Evolutionary conservation across 768 basidiomycete species (phyloP).

Genomic region (Kwoniella dejecticola): DNA sequence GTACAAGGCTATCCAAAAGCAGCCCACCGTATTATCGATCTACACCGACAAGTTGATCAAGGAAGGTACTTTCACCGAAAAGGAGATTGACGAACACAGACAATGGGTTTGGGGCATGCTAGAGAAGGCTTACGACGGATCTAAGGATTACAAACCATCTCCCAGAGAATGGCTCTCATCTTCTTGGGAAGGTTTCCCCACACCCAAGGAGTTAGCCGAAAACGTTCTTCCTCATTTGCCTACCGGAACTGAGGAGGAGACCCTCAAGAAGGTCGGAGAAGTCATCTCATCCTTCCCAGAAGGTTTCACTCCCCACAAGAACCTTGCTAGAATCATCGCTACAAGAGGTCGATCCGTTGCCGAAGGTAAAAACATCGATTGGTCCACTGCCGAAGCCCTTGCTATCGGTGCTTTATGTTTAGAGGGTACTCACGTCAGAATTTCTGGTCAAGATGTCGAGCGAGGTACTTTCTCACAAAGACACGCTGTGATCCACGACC

Average conservation of each 20-base stretch:
- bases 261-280: constrained; percentile 79
- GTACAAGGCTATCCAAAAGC: constrained; percentile 95
- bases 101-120: constrained; percentile 99
- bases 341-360: constrained; percentile 87
- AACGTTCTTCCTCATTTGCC: constrained; percentile 83
- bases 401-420: constrained; percentile 91
- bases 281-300: constrained; percentile 82
- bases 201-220: constrained; percentile 91
- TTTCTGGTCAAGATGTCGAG: constrained; percentile 98
- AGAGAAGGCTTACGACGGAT: constrained; percentile 88
- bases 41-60: constrained; percentile 88
- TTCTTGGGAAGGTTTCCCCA: constrained; percentile 98
- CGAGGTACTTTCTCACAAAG: constrained; percentile 98
- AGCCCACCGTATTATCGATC: constrained; percentile 85
- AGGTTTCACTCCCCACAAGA: constrained; percentile 84
- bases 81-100: constrained; percentile 97
- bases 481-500: constrained; percentile 95
- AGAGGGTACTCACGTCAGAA: constrained; percentile 89
- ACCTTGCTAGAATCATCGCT: constrained; percentile 86
- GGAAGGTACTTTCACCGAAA: constrained; percentile 90
- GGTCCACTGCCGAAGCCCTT: constrained; percentile 97
- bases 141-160: constrained; percentile 94
- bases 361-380: constrained; percentile 90
- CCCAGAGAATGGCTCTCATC: constrained; percentile 97
- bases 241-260: constrained; percentile 77